Base-by-base conservation (phyloP, 2,329 filamentous ascomycete species). In the Alternaria atra region DNA sequence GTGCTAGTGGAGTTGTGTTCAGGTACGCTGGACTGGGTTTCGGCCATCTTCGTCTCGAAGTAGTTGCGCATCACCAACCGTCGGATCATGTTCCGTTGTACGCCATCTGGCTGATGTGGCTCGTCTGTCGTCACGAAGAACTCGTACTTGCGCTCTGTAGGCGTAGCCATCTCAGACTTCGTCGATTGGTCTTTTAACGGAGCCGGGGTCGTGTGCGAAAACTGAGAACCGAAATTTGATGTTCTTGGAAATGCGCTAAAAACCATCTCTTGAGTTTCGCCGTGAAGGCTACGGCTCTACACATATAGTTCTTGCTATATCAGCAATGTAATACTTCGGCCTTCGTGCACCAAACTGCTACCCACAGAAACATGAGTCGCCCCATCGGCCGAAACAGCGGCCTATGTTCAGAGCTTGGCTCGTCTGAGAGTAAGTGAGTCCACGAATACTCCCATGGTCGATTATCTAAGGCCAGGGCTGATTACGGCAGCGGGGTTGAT, bases 1-100 rank as follows among this genome's bases (percentile, higher is more conserved):
- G 71, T 70, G 12, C 56, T 69, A n/a, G 58, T 61, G 3, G 71
- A 73, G 48, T 54, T 70, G 17, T 60, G 13, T 37, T 69, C 66
- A n/a, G 66, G 64, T 12, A 57, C 42, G 25, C 59, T 60, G 10
- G 29, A 57, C 25, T 40, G 52, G 2, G 53, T 52, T 5, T 35
- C 44, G 32, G 61, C 37, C 30, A 48, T 57, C 55, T 69, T 69
- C 2, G 48, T 63, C 3, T 73, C 68, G 40, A 73, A 72, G 61
- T 73, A 71, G 43, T 74, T 73, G 17, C 64, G 66, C 72, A 73
- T 74, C 3, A 74, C 71, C 15, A 71, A 39, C 6, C 69, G 66
- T 6, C 69, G 70, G n/a, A 73, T 73, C 29, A 55, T 64, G 27
- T 60, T 65, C 37, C 70, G 55, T 44, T 69, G 65, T 5, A 51